Conservation (phyloP, 768 basidiomycete genomes). For the Lactarius vividus region DNA sequence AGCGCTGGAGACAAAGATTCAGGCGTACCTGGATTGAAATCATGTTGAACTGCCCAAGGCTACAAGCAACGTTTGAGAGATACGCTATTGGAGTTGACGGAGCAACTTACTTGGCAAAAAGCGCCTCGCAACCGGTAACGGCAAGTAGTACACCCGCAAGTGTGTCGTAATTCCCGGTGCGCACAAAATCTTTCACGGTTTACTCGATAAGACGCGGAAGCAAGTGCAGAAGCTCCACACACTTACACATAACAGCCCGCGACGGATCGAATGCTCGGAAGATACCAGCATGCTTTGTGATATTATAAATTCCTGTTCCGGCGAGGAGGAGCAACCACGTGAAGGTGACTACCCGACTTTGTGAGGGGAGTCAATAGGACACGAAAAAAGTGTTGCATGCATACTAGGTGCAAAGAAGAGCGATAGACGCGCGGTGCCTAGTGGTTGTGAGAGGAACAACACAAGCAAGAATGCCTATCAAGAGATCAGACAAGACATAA, state of each 20-base stretch:
- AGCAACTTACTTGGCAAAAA: conserved; percentile 57
- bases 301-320: conserved; percentile 56
- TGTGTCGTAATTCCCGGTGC: conserved; percentile 57
- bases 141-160: conserved; percentile 63
- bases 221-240: neutral
- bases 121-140: conserved; percentile 65
- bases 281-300: conserved; percentile 51
- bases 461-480: conserved; percentile 51
- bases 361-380: neutral
- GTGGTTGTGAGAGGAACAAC: conserved; percentile 57
- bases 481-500: neutral
- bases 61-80: conserved; percentile 29
- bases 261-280: conserved; percentile 68
- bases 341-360: conserved; percentile 43
- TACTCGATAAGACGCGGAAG: neutral
- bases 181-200: conserved; percentile 52
- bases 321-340: conserved; percentile 55
- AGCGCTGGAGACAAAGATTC: neutral
- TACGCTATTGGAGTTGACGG: neutral
- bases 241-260: conserved; percentile 55
- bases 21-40: conserved; percentile 49
- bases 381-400: conserved; percentile 18
- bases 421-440: conserved; percentile 53
- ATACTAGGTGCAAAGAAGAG: conserved; percentile 54
- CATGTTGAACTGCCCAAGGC: conserved; percentile 67